Evolutionary conservation across 2,329 filamentous ascomycete species (phyloP).

Genomic region (Clonostachys chloroleuca): DNA sequence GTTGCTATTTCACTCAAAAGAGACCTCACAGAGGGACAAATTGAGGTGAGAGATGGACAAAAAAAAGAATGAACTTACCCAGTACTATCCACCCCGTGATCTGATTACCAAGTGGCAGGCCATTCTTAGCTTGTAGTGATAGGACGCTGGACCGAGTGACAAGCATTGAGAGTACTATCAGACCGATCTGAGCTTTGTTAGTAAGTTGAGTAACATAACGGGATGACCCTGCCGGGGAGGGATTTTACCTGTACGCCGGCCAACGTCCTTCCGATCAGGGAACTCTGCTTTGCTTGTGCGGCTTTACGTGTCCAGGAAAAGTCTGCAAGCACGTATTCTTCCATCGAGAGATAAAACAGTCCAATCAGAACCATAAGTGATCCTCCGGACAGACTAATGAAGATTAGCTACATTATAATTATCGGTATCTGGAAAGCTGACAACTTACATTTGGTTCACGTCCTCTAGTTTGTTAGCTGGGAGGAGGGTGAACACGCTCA

Average conservation of each 20-base stretch:
- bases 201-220: neutral
- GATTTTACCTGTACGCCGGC: constrained; percentile 59
- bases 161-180: constrained; percentile 75
- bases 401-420: constrained; percentile 4
- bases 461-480: constrained; percentile 84
- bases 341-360: constrained; percentile 73
- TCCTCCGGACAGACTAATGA: constrained; percentile 65
- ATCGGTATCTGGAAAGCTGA: neutral
- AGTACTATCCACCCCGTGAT: constrained; percentile 79
- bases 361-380: constrained; percentile 73
- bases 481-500: constrained; percentile 89
- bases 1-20: neutral
- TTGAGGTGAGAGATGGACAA: neutral
- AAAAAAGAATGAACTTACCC: constrained; percentile 37
- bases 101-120: constrained; percentile 84
- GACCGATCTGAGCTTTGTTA: constrained; percentile 52
- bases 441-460: constrained; percentile 64
- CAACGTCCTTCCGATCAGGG: constrained; percentile 48
- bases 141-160: constrained; percentile 84
- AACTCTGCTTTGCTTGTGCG: constrained; percentile 22
- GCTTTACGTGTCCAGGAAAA: constrained; percentile 20
- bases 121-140: constrained; percentile 79
- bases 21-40: neutral
- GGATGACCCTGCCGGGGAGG: neutral
- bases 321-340: constrained; percentile 54